Evolutionary conservation across 345 rosid species (phyloP), one percentile per base, ranked within the genome.

Genomic region (Populus simonii): DNA sequence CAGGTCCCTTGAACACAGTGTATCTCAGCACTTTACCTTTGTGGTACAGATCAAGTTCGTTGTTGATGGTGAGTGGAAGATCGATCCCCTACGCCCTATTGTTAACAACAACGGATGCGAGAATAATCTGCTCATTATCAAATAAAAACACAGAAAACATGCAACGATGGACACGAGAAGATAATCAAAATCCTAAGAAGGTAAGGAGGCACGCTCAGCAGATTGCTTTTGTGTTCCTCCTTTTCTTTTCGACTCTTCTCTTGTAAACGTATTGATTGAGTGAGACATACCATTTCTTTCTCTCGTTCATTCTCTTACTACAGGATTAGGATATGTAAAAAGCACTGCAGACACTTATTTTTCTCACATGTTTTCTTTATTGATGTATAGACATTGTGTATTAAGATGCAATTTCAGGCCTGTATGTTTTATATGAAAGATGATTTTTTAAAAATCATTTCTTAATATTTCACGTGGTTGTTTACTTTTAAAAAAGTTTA

Each of bases 1-100:
- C 45, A 16, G 12, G 47, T 68, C 15, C 23, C 71, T 38, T 38
- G 25, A 39, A 22, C 27, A 25, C 15, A 36, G 10, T 70, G 4
- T 47, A 13, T 83, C 81, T 77, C 12, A 67, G 59, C 16, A 41
- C 62, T 76, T 68, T 29, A 53, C 43, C 75, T 72, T 33, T 51
- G 51, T 61, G 49, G 47, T 74, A 38, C 93, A 96, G 99, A 87
- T 96, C 75, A 96, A 96, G 81, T 96, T 96, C 78, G 82, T 96
- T 31, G 97, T 96, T 17, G 97, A 96, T 84, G 99, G 98, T n/a
- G 81, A 86, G 80, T 96, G 99, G 99, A 93, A 68, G 84, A 84
- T 91, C 43, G 98, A 96, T 84, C 98, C 96, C 68, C 84, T 96
- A 66, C 97, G 97, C 74, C 99, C 97, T 7, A 78, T 89, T n/a